These are phyloP conservation scores for Agrocybe pediades DNA, from an alignment of 768 basidiomycete genomes.

Conservation along the genomic window DNA sequence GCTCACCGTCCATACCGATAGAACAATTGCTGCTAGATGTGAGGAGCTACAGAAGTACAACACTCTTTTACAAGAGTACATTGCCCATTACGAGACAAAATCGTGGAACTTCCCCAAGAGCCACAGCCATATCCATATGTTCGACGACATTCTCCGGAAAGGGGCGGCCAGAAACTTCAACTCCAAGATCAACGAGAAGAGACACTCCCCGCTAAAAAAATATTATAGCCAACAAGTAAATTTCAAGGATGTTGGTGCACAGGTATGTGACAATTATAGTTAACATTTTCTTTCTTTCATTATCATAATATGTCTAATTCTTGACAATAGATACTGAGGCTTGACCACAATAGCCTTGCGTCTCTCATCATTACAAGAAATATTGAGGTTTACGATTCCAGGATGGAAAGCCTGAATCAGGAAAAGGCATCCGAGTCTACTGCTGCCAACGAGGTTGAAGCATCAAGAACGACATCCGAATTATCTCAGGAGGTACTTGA, in stretches of 20 bases:
- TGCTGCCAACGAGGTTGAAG: too few species aligned
- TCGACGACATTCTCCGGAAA: conserved; percentile 33
- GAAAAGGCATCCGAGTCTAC: too few species aligned
- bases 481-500: too few species aligned
- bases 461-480: too few species aligned
- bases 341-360: too few species aligned
- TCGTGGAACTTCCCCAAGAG: conserved; percentile 39
- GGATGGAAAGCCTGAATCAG: too few species aligned
- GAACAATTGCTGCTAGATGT: conserved; percentile 27
- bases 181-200: conserved; percentile 30
- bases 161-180: conserved; percentile 31
- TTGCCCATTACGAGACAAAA: conserved; percentile 11
- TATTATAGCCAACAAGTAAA: conserved; percentile 28
- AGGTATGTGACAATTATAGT: conserved; percentile 21
- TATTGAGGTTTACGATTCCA: too few species aligned
- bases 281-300: not conserved
- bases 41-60: conserved; percentile 20
- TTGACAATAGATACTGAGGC: too few species aligned
- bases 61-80: conserved; percentile 19
- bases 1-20: conserved; percentile 31
- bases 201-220: conserved; percentile 29
- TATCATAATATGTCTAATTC: too few species aligned
- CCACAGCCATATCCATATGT: conserved; percentile 32
- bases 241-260: conserved; percentile 30
- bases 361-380: too few species aligned